Conservation (phyloP, 768 basidiomycete genomes). For the Russula ochroleuca region DNA sequence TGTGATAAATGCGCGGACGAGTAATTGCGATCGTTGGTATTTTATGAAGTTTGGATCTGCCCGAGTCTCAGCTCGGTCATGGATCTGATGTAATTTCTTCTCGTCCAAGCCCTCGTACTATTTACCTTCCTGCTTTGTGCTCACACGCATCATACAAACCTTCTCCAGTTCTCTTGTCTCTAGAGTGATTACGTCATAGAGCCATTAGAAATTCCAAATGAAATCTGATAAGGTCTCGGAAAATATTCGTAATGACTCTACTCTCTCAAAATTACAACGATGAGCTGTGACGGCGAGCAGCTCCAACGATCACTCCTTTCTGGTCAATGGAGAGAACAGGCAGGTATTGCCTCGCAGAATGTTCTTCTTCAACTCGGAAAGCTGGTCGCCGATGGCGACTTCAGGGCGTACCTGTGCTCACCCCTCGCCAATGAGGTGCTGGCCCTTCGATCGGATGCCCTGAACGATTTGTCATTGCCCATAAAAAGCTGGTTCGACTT, state of each 20-base stretch:
- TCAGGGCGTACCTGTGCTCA: slow-evolving; percentile 46
- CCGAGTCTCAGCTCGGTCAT: background rate
- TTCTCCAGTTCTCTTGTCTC: background rate
- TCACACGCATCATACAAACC: background rate
- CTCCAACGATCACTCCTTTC: slow-evolving; percentile 57
- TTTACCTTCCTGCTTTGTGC: background rate
- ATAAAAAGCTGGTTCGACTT: slow-evolving; percentile 39
- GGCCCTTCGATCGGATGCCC: slow-evolving; percentile 28
- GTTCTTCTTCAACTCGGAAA: slow-evolving; percentile 43
- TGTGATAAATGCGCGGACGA: background rate
- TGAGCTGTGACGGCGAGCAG: slow-evolving; percentile 23
- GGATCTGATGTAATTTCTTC: background rate
- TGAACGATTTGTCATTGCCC: slow-evolving; percentile 36
- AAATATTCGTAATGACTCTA: background rate
- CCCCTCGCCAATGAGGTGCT: slow-evolving; percentile 38
- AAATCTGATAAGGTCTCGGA: background rate
- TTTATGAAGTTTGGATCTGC: background rate
- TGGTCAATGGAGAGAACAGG: slow-evolving; percentile 40
- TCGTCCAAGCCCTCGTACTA: background rate
- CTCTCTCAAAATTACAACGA: slow-evolving; percentile 1
- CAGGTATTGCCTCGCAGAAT: slow-evolving; percentile 35
- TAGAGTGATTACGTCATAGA: slow-evolving; percentile 3
- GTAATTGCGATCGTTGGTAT: background rate
- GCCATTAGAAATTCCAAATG: background rate
- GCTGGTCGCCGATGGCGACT: slow-evolving; percentile 55